Evolutionary conservation across 371 early-diverging fungal genomes (phyloP), one percentile per base, ranked within the genome.

Genomic region (Mortierella sp.): DNA sequence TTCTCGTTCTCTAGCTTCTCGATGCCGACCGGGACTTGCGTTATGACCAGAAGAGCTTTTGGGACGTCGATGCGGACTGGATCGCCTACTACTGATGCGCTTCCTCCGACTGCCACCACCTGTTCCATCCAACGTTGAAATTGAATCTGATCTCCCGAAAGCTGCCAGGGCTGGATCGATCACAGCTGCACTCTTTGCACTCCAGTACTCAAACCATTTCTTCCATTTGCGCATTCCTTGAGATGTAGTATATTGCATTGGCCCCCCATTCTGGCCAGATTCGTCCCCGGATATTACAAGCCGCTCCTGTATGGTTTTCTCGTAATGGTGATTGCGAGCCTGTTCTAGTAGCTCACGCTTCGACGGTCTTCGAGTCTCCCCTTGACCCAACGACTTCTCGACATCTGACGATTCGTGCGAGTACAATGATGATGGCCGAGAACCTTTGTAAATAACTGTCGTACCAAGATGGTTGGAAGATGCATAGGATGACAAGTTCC

Each of bases 161-260:
- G 70, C 75, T 19, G 80, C 71, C 29, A 70, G 57, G 3, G 80
- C 80, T 8, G 80, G 80, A 47, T 79, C 80, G 32, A 74, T 79
- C 74, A 74, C 66, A 12, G 79, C 79, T 7, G 66, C 73, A 35
- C 79, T 74, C 65, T 70, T 79, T 15, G 80, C 75, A 28, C 79
- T 78, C 74, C 70, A 74, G 35, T 70, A 79, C 19, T 79, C 80
- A 51, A 79, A 70, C 75, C 74, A 79, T 32, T 74, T 79, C 26
- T 70, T 79, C 80, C 80, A 79, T 42, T 79, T 79, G 26, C 65
- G 66, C 80, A 79, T 79, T 19, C 80, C 80, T 23, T 79, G 80
- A 2, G 74, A 69, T 2, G 80, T 79, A 2, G 80, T 70, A 40
- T 70, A 79, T 22, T 73, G 75, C 70, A 74, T 74, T 8, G 73